Percentiles rank a stretch among this genome's conserved stretches.
Conservation (phyloP, 2,329 filamentous ascomycete genomes). For the Fragosphaeria purpurea region DNA sequence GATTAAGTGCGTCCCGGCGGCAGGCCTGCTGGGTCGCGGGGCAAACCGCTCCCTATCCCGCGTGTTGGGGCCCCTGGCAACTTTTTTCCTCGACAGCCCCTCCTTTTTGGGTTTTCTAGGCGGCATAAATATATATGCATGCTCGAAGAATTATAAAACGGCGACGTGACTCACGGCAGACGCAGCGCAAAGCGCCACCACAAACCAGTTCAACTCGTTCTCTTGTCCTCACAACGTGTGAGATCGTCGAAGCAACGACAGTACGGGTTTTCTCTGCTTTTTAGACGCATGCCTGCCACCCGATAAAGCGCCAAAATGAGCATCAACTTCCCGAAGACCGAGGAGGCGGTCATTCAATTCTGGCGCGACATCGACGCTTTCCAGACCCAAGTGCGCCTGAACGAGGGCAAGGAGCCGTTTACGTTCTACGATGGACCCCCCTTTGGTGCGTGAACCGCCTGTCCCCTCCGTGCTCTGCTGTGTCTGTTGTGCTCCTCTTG, state of each 20-base stretch:
- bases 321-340: slow-evolving; percentile 87
- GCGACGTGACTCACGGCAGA: no score
- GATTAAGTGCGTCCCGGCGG: no score
- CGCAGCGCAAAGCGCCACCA: no score
- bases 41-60: no score
- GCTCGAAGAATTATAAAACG: no score
- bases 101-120: no score
- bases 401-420: slow-evolving; percentile 71
- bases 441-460: slow-evolving; percentile 45
- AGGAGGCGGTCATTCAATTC: slow-evolving; percentile 71
- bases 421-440: slow-evolving; percentile 91
- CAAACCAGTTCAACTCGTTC: no score
- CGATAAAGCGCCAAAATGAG: slow-evolving; percentile 39
- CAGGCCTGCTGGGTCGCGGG: no score
- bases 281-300: background rate
- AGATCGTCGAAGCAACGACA: background rate
- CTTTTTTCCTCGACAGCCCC: no score
- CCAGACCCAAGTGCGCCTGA: slow-evolving; percentile 63
- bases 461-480: background rate
- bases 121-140: background rate
- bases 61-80: no score
- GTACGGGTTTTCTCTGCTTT: background rate
- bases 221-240: no score
- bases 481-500: no score
- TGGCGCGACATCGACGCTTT: slow-evolving; percentile 95